Percentiles rank a stretch among this genome's conserved stretches.
These are phyloP conservation scores for Emydomyces testavorans DNA, from an alignment of 2,329 filamentous ascomycete species.

Conservation along the genomic window DNA sequence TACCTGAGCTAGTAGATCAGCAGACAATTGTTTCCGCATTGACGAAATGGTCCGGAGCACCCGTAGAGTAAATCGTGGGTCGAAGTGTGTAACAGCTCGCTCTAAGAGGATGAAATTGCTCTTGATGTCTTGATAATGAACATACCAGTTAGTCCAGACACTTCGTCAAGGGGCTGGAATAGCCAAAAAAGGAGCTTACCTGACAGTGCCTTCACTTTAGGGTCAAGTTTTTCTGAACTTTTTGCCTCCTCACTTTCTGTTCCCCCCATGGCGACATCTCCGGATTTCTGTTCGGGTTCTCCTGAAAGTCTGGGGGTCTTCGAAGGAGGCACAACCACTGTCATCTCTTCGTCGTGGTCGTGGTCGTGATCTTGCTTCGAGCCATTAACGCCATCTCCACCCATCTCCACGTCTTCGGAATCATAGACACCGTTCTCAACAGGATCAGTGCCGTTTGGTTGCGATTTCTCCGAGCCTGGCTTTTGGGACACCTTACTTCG, in stretches of 20 bases:
- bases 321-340: constrained; percentile 63
- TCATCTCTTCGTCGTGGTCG: constrained; percentile 67
- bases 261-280: constrained; percentile 55
- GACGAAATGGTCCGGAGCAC: constrained; percentile 92
- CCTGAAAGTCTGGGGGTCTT: constrained; percentile 52
- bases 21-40: constrained; percentile 78
- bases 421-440: constrained; percentile 55
- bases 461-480: constrained; percentile 40
- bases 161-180: background rate
- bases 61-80: constrained; percentile 86
- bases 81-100: constrained; percentile 82
- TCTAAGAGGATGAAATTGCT: constrained; percentile 86
- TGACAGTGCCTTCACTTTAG: constrained; percentile 41
- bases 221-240: constrained; percentile 35
- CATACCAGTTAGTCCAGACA: background rate
- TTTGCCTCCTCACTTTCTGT: constrained; percentile 38
- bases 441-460: constrained; percentile 55
- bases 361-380: constrained; percentile 56
- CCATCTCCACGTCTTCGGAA: constrained; percentile 61
- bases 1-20: constrained; percentile 68
- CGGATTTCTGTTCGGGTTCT: constrained; percentile 45
- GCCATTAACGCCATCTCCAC: constrained; percentile 47
- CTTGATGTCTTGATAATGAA: constrained; percentile 62
- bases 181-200: constrained; percentile 24
- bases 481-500: constrained; percentile 12